A percentile compares a stretch with the other conserved stretches of the same genome.
Evolutionary conservation across 306 rosid genomes (phyloP).

Genomic region (Phaseolus lunatus): DNA sequence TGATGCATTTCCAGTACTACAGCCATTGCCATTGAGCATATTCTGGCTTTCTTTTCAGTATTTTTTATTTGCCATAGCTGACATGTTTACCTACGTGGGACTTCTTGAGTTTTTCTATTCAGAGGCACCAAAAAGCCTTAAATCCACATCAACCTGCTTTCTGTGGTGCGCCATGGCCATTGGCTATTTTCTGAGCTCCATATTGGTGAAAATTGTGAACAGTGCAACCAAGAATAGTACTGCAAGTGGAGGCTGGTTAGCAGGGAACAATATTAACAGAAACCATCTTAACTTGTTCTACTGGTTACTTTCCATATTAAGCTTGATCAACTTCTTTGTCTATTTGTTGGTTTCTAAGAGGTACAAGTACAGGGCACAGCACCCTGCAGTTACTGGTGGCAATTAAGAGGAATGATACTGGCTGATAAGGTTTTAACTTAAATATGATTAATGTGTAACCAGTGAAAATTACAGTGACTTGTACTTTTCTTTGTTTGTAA

Average conservation of each 20-base stretch:
- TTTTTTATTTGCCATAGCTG: slow-evolving; percentile 91
- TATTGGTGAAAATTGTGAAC: slow-evolving; percentile 73
- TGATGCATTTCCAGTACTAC: slow-evolving; percentile 62
- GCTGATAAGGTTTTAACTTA: neutral
- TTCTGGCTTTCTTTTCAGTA: slow-evolving; percentile 93
- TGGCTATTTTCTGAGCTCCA: slow-evolving; percentile 78
- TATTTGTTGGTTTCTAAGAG: slow-evolving; percentile 70
- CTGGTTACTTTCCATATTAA: slow-evolving; percentile 72
- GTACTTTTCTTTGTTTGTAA: neutral
- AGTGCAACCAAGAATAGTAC: slow-evolving; percentile 60
- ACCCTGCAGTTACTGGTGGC: slow-evolving; percentile 15
- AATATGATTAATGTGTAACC: slow-evolving; percentile 53
- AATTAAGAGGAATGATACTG: slow-evolving; percentile 34
- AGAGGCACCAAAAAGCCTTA: slow-evolving; percentile 75
- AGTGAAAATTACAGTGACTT: neutral
- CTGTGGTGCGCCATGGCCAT: slow-evolving; percentile 89
- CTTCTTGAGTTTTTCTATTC: slow-evolving; percentile 90
- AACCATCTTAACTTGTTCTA: slow-evolving; percentile 80
- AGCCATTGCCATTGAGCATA: slow-evolving; percentile 74
- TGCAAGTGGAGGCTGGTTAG: slow-evolving; percentile 79
- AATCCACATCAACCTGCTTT: slow-evolving; percentile 82
- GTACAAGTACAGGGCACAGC: slow-evolving; percentile 71
- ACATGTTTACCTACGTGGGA: slow-evolving; percentile 88
- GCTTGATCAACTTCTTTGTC: slow-evolving; percentile 68
- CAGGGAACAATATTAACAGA: slow-evolving; percentile 82